phyloP scores from a whole-genome alignment of 768 basidiomycete genomes.

The Cystobasidium onofrii region DNA sequence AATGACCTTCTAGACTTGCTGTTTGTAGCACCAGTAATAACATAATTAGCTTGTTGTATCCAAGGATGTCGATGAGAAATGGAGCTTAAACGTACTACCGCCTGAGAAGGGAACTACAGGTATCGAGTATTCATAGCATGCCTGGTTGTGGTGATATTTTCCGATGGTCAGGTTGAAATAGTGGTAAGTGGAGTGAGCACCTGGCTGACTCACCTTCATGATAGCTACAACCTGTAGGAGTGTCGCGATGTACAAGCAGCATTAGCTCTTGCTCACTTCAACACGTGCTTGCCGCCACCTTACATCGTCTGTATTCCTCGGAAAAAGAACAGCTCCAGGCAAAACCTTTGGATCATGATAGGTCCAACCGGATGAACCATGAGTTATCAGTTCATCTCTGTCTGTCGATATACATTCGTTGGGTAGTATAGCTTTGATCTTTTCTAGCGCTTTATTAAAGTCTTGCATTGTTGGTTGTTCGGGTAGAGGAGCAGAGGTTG shows the following conservation, averaged over 20 bases:
- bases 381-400: conserved; percentile 32
- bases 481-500: background rate
- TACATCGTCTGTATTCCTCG: conserved; percentile 63
- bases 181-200: too few relatives aligned
- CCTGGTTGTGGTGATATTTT: conserved; percentile 46
- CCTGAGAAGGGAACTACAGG: conserved; percentile 76
- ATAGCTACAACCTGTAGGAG: conserved; percentile 59
- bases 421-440: conserved; percentile 34
- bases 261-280: too few relatives aligned
- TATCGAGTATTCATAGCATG: conserved; percentile 63
- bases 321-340: conserved; percentile 46
- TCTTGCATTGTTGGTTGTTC: conserved; percentile 32
- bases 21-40: too few relatives aligned
- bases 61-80: too few relatives aligned
- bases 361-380: conserved; percentile 39
- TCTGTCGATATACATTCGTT: conserved; percentile 35
- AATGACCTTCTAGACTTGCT: conserved; percentile 36
- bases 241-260: too few relatives aligned
- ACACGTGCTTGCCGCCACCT: background rate
- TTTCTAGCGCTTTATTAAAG: conserved; percentile 33
- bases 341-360: conserved; percentile 39
- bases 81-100: conserved; percentile 55
- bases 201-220: conserved; percentile 49
- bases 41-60: too few relatives aligned
- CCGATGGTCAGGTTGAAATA: too few relatives aligned